Evolutionary conservation across 1,139 yeast genomes (phyloP), one percentile per base, ranked within the genome.

Genomic region (Kluyveromyces marxianus): DNA sequence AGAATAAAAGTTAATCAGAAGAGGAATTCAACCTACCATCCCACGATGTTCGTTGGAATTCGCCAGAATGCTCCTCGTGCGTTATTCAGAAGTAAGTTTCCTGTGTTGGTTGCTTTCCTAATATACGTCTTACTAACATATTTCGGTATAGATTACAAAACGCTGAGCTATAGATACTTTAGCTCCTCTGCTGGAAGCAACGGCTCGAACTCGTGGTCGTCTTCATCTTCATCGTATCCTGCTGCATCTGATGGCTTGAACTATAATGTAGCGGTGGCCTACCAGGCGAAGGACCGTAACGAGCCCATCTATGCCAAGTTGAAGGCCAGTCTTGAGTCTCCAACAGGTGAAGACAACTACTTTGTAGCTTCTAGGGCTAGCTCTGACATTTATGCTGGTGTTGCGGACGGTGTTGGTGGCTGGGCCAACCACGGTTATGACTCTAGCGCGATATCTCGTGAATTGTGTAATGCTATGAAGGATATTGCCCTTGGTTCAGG

Each of bases 371-470:
- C 56, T 36, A 65, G 60, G 10, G 64, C 69, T 6, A 60, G 68
- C 27, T 59, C 63, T 25, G 69, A 69, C 8, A 72, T 77, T 7
- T 72, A 74, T 35, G 73, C 87, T 6, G 97, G 96, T 7, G 97
- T 92, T 1, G 92, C 97, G 2, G 98, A 92, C 65, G 98, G 98
- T 24, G 97, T 92, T 4, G 97, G 97, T 21, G 97, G 97, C 1
- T 92, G 97, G 97, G 77, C 88, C 2, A 92, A 86, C 54, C 82
- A 87, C 37, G 97, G 97, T 0, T 85, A 81, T 55, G 97, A 90
- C 62, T 86, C 96, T 2, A 77, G 84, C 49, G 90, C 90, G 6
- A 83, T 84, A 40, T 79, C 87, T 10, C 69, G 90, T 56, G 90
- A 83, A 57, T 65, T 83, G 42, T 82, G 89, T 54, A 65, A 64